Evolutionary conservation across 2,329 filamentous ascomycete genomes (phyloP), one percentile per base, ranked within the genome.

Genomic region (Rhynchosporium agropyri): DNA sequence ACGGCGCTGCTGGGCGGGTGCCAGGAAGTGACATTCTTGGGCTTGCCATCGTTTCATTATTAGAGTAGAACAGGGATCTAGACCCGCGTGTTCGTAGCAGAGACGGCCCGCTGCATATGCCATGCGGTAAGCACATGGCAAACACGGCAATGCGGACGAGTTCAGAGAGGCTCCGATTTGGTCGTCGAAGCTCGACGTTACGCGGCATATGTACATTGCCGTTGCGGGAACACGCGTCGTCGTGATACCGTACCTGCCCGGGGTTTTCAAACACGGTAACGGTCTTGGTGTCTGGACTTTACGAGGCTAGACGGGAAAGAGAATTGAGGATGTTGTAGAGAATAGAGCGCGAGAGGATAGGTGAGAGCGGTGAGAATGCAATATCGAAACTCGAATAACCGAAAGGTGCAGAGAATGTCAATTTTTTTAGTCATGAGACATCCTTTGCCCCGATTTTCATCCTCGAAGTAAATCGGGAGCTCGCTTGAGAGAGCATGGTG

Each of bases 171-270:
- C 26, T 6, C 50, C 50, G 50, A 40, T 53, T 53, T n/a, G 50
- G 33, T n/a, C 4, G 12, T 20, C 10, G 4, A n/a, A 40, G 7
- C 33, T 53, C 9, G 50, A 40, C 8, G 50, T 40, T 40, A 53
- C 50, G 50, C 50, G 38, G 13, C 33, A 40, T 26, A 53, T 53
- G 50, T 40, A 12, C 29, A n/a, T 51, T 36, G 29, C 48, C 48
- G 46, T 36, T 53, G 50, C 5, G 12, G 9, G 13, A 15, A 15
- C 49, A 29, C 33, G 49, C 4, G 20, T n/a, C 12, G 42, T n/a
- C 20, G 33, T 36, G 33, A 10, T 36, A 26, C 38, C 20, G 20
- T 33, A 20, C 15, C 8, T 53, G 3, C 33, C n/a, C 20, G 33
- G 50, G 5, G 38, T 38, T 8, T 53, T 40, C 26, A 13, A 6